Percentiles rank a stretch among this genome's conserved stretches.
These are phyloP conservation scores for Epichloe brachyelytri DNA, from an alignment of 2,329 filamentous ascomycete species.

Conservation along the genomic window DNA sequence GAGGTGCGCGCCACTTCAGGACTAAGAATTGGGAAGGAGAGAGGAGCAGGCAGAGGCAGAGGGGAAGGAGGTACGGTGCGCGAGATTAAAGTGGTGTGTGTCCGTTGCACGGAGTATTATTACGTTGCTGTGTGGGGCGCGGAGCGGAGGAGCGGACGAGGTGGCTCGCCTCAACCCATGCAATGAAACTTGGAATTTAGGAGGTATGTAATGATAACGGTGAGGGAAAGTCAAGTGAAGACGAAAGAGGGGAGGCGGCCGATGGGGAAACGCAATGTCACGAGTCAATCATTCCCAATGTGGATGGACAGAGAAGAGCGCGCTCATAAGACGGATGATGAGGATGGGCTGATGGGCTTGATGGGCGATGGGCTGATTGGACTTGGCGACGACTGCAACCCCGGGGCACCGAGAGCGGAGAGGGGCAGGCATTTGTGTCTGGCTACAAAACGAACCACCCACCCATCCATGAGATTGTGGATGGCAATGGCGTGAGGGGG, in stretches of 20 bases:
- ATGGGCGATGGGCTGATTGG: background rate
- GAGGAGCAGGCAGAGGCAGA: background rate
- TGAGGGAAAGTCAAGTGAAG: too few species aligned
- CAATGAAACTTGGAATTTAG: too few species aligned
- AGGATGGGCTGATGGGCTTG: background rate
- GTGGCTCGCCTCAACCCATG: too few species aligned
- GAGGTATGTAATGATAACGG: too few species aligned
- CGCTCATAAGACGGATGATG: background rate
- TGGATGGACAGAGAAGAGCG: background rate
- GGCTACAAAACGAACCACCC: background rate
- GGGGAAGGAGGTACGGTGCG: background rate
- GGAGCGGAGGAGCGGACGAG: too few species aligned
- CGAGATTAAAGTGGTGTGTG: background rate
- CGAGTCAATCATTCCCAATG: too few species aligned
- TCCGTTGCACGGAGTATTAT: background rate
- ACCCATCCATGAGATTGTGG: background rate
- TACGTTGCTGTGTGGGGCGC: background rate
- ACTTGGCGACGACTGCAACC: too few species aligned
- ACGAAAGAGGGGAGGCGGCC: too few species aligned
- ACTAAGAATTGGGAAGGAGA: background rate
- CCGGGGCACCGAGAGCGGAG: too few species aligned
- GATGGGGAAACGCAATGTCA: too few species aligned
- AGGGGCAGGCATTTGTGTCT: background rate
- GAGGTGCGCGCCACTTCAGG: background rate
- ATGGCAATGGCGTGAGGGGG: background rate